A percentile compares a stretch with the other conserved stretches of the same genome.
phyloP scores from a whole-genome alignment of 1,139 yeast species.

The Taphrina wiesneri region DNA sequence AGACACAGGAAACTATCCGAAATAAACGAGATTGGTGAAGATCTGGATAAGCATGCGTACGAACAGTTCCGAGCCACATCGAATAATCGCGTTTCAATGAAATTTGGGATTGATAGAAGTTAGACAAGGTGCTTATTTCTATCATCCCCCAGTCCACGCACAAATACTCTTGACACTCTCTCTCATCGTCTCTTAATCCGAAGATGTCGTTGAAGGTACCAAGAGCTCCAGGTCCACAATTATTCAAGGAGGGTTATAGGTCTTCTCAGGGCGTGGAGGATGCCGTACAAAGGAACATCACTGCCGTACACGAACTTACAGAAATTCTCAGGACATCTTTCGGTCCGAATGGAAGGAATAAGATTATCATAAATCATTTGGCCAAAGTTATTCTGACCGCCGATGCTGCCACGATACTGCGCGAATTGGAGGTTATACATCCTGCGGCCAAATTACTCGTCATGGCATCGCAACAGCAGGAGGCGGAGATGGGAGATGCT shows the following conservation, averaged over 20 bases:
- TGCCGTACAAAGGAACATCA: slow-evolving; percentile 85
- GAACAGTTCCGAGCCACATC: neutral
- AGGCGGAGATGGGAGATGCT: slow-evolving; percentile 80
- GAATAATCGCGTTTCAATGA: neutral
- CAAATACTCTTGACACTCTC: neutral
- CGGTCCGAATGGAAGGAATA: slow-evolving; percentile 97
- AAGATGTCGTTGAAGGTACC: slow-evolving; percentile 87
- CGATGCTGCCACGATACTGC: slow-evolving; percentile 95
- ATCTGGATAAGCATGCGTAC: neutral
- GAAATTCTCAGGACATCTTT: slow-evolving; percentile 88
- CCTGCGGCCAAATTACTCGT: slow-evolving; percentile 95
- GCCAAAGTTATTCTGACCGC: slow-evolving; percentile 87
- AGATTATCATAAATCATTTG: slow-evolving; percentile 55
- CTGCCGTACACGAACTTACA: slow-evolving; percentile 91
- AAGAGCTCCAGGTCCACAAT: slow-evolving; percentile 87
- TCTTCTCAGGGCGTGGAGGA: slow-evolving; percentile 89
- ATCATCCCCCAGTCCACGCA: neutral
- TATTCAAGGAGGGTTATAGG: slow-evolving; percentile 95
- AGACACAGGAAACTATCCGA: neutral
- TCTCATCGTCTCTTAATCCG: neutral
- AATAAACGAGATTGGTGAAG: neutral
- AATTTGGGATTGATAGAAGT: neutral
- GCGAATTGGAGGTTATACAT: slow-evolving; percentile 90
- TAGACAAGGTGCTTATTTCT: neutral
- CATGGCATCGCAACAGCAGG: slow-evolving; percentile 97